Conservation (phyloP, 1,284 basidiomycete genomes). For the Tilletiopsis washingtonensis region DNA sequence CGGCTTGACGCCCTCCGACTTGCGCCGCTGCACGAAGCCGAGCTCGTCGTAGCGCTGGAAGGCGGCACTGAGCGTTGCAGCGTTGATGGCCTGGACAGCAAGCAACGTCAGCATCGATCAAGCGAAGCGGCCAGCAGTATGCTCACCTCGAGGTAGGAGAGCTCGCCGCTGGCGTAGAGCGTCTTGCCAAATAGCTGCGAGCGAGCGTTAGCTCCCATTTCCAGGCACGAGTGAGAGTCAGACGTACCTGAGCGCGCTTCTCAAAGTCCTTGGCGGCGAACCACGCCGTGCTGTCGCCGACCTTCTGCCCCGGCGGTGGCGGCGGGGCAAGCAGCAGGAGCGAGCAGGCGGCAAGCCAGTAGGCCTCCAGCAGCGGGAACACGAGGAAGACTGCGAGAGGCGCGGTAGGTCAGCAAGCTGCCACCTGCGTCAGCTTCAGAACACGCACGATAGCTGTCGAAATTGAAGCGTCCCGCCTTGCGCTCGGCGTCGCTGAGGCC, state of each 20-base stretch:
- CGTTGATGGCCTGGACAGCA: conserved; percentile 21
- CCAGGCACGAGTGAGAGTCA: not conserved
- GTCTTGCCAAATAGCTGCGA: conserved; percentile 47
- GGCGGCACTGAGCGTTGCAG: conserved; percentile 34
- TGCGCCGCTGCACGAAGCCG: conserved; percentile 28
- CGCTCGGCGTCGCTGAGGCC: conserved; percentile 36
- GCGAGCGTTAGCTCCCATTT: not conserved
- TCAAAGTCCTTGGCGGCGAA: conserved; percentile 45
- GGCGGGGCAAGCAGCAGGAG: conserved; percentile 45
- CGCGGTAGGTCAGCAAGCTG: not conserved
- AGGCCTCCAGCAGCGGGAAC: conserved; percentile 43
- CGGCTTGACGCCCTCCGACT: conserved; percentile 37
- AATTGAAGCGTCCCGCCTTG: conserved; percentile 42
- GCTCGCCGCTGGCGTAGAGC: conserved; percentile 45
- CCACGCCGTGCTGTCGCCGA: conserved; percentile 31
- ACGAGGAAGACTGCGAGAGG: conserved; percentile 25
- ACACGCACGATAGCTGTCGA: conserved; percentile 24
- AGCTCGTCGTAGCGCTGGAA: conserved; percentile 35
- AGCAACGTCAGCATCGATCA: not conserved
- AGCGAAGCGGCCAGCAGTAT: too few species aligned
- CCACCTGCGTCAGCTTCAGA: not conserved
- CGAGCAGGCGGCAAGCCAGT: conserved; percentile 48
- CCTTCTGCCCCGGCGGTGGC: not conserved
- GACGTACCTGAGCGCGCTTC: conserved; percentile 19
- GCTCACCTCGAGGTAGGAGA: conserved; percentile 45